Base-by-base conservation (phyloP, 495 filamentous ascomycete genomes). In the Annulohypoxylon moriforme region DNA sequence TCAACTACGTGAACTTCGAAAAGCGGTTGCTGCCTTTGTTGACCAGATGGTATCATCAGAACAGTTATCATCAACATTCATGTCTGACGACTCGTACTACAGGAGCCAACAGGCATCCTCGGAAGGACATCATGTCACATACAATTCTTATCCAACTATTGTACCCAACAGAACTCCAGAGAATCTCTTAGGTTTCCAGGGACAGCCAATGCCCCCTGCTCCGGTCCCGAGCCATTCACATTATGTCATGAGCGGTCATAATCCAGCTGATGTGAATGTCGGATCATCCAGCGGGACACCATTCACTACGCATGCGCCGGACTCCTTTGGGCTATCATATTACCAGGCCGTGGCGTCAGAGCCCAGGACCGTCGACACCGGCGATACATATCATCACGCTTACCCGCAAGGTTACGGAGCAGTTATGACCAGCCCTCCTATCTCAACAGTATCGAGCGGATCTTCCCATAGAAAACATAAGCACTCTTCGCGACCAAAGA, bases 21-120 rank as follows among this genome's bases (percentile, higher is more conserved):
- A 52, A 46, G 20, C 14, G 31, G 18, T n/a, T 25, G 59, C 70
- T 74, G 50, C 74, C 50, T 53, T 27, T 47, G 50, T 47, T 4
- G 44, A 67, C 49, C 52, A 77, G 71, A 76, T 71, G 71, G 60
- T 60, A 60, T 64, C 73, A 44, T 56, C 73, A 49, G 62, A 76
- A n/a, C 72, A 76, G 20, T 44, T 68, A 56, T 58, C 65, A 29
- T 63, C 76, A 60, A 58, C 71, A 44, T 66, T 68, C 61, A 64
- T 68, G 36, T 47, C 70, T 29, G 73, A 76, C 59, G 65, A 70
- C 46, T 16, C 65, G 40, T 74, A 70, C 33, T 77, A 75, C 49
- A 57, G 64, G 58, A 40, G 61, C 49, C 71, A 72, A 25, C 60
- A 57, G n/a, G 33, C 53, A 25, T 64, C 64, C 27, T 62, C 73